Percentiles rank a stretch among this genome's conserved stretches.
Conservation (phyloP, 2,329 filamentous ascomycete genomes). For the Hymenoscyphus fraxineus region DNA sequence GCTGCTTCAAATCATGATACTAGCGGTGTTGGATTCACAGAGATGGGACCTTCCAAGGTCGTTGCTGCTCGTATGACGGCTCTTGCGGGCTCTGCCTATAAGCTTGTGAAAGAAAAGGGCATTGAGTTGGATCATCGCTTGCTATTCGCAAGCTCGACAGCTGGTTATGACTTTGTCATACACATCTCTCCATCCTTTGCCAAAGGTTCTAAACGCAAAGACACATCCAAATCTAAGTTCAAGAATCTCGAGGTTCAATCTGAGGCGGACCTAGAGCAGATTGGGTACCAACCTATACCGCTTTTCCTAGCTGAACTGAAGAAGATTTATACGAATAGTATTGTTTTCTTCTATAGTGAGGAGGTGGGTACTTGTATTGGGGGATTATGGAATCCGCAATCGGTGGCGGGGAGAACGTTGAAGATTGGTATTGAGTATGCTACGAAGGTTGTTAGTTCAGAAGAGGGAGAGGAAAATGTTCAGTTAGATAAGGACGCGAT, state of each 20-base stretch:
- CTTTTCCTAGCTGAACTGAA: conserved; percentile 66
- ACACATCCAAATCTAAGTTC: conserved; percentile 51
- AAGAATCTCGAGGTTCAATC: conserved; percentile 73
- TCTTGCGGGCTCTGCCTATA: conserved; percentile 72
- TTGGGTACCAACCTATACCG: conserved; percentile 58
- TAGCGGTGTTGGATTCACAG: conserved; percentile 77
- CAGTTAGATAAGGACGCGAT: conserved; percentile 65
- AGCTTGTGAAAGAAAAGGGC: conserved; percentile 52
- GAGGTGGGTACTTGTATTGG: conserved; percentile 54
- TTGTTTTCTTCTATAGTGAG: conserved; percentile 77
- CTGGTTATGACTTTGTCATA: conserved; percentile 84
- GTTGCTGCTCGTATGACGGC: conserved; percentile 79
- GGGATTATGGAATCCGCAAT: conserved; percentile 62
- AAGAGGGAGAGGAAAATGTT: conserved; percentile 43
- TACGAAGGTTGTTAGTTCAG: conserved; percentile 41
- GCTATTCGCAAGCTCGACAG: conserved; percentile 69
- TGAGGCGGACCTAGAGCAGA: conserved; percentile 38
- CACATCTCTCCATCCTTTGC: conserved; percentile 47
- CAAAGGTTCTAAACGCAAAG: conserved; percentile 36
- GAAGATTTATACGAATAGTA: conserved; percentile 59
- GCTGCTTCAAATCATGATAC: conserved; percentile 74
- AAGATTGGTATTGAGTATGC: conserved; percentile 69
- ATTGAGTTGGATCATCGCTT: conserved; percentile 50
- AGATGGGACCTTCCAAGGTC: conserved; percentile 71
- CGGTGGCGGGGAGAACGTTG: conserved; percentile 49